Evolutionary conservation across 2,329 filamentous ascomycete species (phyloP), one percentile per base, ranked within the genome.

Genomic region (Ilyonectria sp.): DNA sequence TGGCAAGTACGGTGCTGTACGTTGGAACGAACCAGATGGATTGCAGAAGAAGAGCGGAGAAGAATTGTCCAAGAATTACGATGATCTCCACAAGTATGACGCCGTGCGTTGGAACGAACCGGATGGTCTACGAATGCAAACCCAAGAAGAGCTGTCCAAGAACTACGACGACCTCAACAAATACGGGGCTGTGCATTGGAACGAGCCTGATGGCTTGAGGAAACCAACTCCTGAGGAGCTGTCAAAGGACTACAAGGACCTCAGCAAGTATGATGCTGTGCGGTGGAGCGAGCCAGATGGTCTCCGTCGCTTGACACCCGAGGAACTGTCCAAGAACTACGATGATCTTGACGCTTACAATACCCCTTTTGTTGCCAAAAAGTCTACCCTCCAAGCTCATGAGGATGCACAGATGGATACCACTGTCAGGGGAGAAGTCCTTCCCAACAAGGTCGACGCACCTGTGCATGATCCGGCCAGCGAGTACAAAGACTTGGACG

Each of bases 401-500:
- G 78, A 79, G 47, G 73, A 69, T 4, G 67, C 72, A 8, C 76
- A 78, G 37, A 74, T 77, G 64, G 75, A 79, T 46, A 62, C 69
- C 10, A 79, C 75, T 1, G 67, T 69, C 35, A 78, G 80, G 63
- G 83, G 82, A 46, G 77, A 79, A 50, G 78, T 81, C n/a, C 76
- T 82, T 15, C 74, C 79, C 33, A 57, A 79, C 40, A 79, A 82
- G 60, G 77, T 83, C 19, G 75, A 79, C 23, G 71, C 76, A 6
- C 66, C 71, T 1, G 62, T 59, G 7, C 69, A 80, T 47, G 73
- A 80, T 44, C 60, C 75, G 15, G 63, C 77, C 33, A 68, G 75
- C 35, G 74, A 80, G 59, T 82, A 85, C 62, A 76, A 84, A 3
- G 85, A 87, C 54, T 73, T 87, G 52, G 70, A 79, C 62, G 75